Conservation (phyloP, 2,329 filamentous ascomycete species). For the Akanthomyces lecanii region DNA sequence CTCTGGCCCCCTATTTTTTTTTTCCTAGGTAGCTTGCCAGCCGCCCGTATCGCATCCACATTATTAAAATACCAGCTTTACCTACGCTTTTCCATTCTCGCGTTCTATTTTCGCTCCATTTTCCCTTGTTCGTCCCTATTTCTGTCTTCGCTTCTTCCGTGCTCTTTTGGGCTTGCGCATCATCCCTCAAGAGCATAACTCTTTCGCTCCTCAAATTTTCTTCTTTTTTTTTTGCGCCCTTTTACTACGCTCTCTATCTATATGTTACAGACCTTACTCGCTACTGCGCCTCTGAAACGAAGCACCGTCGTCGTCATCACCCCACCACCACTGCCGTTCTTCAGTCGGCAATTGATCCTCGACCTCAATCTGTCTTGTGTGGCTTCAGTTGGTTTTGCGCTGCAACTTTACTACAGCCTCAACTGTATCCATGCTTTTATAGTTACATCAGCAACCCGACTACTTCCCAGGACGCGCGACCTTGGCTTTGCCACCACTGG, state of each 20-base stretch:
- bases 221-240: background rate
- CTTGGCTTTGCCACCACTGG: background rate
- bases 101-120: slow-evolving; percentile 15
- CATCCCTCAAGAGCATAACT: slow-evolving; percentile 4
- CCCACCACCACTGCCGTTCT: slow-evolving; percentile 15
- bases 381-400: background rate
- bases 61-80: slow-evolving; percentile 12
- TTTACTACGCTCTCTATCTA: background rate
- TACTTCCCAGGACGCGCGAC: background rate
- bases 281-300: slow-evolving; percentile 10
- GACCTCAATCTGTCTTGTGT: background rate
- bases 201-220: slow-evolving; percentile 2
- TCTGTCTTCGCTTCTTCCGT: slow-evolving; percentile 1
- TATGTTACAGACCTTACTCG: background rate
- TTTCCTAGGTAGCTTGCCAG: slow-evolving; percentile 6
- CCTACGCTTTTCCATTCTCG: slow-evolving; percentile 3
- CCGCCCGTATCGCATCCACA: slow-evolving; percentile 12
- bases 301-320: slow-evolving; percentile 17
- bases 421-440: slow-evolving; percentile 4
- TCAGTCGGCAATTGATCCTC: background rate
- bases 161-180: background rate
- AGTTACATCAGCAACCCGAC: slow-evolving; percentile 6
- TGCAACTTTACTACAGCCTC: slow-evolving; percentile 6
- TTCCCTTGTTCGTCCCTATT: slow-evolving; percentile 9
- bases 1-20: slow-evolving; percentile 18